Evolutionary conservation across 352 stramenopile species (phyloP).

Genomic region (Globisporangium abappressorium): DNA sequence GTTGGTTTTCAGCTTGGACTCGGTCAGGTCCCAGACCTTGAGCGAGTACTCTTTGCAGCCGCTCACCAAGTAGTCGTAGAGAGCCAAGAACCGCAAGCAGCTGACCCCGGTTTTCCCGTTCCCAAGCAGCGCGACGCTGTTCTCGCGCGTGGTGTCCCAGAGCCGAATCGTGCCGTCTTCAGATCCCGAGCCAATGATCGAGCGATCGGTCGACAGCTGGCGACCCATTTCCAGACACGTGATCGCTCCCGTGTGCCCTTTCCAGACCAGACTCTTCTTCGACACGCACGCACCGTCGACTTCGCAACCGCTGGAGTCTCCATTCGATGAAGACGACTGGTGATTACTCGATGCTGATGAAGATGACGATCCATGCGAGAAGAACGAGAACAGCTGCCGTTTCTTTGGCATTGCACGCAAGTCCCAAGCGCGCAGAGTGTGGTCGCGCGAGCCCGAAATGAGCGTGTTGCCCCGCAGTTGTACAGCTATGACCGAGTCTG

Average conservation of each 20-base stretch:
- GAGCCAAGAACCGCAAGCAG: constrained; percentile 60
- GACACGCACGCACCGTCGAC: constrained; percentile 59
- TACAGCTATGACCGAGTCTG: constrained; percentile 47
- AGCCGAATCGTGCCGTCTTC: constrained; percentile 67
- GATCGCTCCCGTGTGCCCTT: constrained; percentile 57
- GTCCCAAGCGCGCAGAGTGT: constrained; percentile 74
- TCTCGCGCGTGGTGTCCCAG: constrained; percentile 71
- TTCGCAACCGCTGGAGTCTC: constrained; percentile 25
- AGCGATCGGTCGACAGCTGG: constrained; percentile 56
- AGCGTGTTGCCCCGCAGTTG: constrained; percentile 61
- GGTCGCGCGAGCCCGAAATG: constrained; percentile 66
- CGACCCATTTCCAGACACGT: constrained; percentile 71
- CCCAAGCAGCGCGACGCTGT: constrained; percentile 45
- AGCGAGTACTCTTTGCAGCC: constrained; percentile 50
- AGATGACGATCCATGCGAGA: constrained; percentile 22
- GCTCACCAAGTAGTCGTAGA: constrained; percentile 59
- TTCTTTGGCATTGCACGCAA: constrained; percentile 57
- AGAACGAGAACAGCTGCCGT: constrained; percentile 62
- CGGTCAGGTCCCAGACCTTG: constrained; percentile 70
- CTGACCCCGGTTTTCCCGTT: constrained; percentile 43
- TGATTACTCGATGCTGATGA: background rate
- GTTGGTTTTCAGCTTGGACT: constrained; percentile 50
- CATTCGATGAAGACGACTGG: constrained; percentile 14
- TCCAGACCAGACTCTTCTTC: constrained; percentile 58
- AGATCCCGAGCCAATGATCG: constrained; percentile 63